phyloP scores from a whole-genome alignment of 2,329 filamentous ascomycete genomes.

The Diaporthe longicolla region DNA sequence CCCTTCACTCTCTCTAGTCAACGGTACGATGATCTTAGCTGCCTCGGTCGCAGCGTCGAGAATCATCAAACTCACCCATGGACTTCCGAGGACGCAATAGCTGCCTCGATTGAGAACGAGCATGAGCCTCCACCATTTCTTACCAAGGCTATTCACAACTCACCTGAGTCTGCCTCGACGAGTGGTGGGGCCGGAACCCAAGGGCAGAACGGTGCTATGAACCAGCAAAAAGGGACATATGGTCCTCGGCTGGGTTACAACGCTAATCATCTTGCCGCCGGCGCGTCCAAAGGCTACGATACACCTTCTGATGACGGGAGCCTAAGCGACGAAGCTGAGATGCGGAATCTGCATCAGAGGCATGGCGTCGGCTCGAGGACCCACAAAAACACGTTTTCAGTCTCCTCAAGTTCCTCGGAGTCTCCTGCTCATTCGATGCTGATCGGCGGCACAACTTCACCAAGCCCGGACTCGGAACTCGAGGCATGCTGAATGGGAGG shows the following conservation, averaged over 20 bases:
- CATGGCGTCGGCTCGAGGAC: background rate
- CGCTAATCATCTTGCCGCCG: background rate
- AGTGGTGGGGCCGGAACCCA: background rate
- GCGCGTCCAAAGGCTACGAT: background rate
- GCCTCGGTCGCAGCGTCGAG: no score
- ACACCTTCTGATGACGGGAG: background rate
- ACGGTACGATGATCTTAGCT: no score
- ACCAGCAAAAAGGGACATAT: background rate
- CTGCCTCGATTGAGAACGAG: background rate
- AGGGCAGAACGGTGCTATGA: background rate
- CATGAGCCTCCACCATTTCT: background rate
- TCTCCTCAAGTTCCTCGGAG: background rate
- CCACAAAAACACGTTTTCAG: background rate
- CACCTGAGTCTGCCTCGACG: background rate
- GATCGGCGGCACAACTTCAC: background rate
- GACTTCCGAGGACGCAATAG: background rate
- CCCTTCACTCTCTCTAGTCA: slow-evolving; percentile 1
- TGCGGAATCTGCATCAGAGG: background rate
- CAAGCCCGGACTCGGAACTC: background rate
- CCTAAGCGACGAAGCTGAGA: background rate
- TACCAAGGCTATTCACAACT: background rate
- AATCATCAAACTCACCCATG: no score
- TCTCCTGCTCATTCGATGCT: background rate
- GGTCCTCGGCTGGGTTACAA: background rate
- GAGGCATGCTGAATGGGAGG: background rate